Base-by-base conservation (phyloP, 495 filamentous ascomycete genomes). In the Aspergillus asperescens region DNA sequence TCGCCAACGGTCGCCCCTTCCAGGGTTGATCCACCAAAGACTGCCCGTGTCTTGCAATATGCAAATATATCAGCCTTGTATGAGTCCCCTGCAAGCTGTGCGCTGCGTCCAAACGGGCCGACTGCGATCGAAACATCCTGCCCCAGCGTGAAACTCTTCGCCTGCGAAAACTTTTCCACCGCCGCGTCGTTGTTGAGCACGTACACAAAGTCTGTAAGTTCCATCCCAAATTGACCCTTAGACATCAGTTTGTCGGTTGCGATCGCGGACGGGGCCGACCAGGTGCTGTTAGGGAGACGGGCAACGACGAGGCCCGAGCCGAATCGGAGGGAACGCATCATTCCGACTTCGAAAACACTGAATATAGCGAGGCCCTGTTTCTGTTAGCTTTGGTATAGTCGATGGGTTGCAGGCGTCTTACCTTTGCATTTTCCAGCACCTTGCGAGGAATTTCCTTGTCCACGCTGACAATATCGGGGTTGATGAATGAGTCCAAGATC, bases 201-300 rank as follows among this genome's bases (percentile, higher is more conserved):
- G 72, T 96, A 96, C 46, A 98, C 90, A 62, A 96, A 98, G 62
- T 98, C 92, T 10, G 93, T 96, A 29, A 95, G 71, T 68, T 98
- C 93, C 66, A 93, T 86, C 27, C 93, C 93, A 58, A 96, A 89
- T 63, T 96, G 93, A 9, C 90, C 89, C 28, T 91, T 92, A 54
- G 92, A 87, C 5, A 91, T 91, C 46, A 85, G 83, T 47, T 93
- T 92, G 15, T 82, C 84, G 4, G 87, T 89, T 13, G 82, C 83
- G 48, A 98, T 90, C 15, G 91, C 92, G 7, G 87, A 89, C 3
- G 93, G 93, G 2, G 93, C 92, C 35, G 88, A 91, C 93, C 93
- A 98, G 45, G 77, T 77, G 31, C 90, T 92, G 73, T 96, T 86
- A 34, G 82, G 71, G 10, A 95, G 81, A 38, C 91, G 85, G n/a